Base-by-base conservation (phyloP, 1,284 basidiomycete species). In the Puccinia brachypodii region DNA sequence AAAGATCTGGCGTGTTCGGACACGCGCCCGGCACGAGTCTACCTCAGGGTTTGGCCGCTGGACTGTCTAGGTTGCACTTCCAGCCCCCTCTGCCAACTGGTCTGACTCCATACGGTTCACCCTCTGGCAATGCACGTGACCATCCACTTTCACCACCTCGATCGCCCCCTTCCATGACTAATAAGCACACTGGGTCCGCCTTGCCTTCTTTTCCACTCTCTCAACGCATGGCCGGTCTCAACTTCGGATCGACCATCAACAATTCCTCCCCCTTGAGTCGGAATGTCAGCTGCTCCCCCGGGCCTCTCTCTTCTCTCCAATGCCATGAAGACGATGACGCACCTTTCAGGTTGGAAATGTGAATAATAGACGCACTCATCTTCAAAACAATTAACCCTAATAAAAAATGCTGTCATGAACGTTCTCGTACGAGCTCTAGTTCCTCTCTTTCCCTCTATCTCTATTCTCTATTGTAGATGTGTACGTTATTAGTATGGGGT, bases 41-140 rank as follows among this genome's bases (percentile, higher is more conserved):
- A n/a, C 93, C 94, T 0, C 93, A 94, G 83, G 93, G 93, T 50
- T 88, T 95, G 33, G 93, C 93, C 0, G 93, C 93, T 0, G 94
- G 94, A 2, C 91, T 93, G 85, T 94, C 92, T 64, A 89, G 93
- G 66, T 91, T 95, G 83, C 93, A 95, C 84, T 91, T 93, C 0
- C 86, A 83, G 56, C 83, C 84, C 8, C 79, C 84, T 91, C 31
- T 91, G 91, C 69, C 68, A 0, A 80, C 78, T 22, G 78, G 78
- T 31, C 42, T 80, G 3, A 80, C 78, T 0, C 78, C 78, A 36
- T 58, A 25, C 38, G 68, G 78, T 42, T 80, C 78, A 1, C 76
- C 76, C 22, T 79, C 76, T 3, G 68, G n/a, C 38, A 56, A 58
- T 11, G 19, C 53, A 2, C 68, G 62, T 9, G 75, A 68, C 28